These are phyloP conservation scores for Mortierella polycephala DNA, from an alignment of 371 early-diverging fungal genomes.

Conservation along the genomic window DNA sequence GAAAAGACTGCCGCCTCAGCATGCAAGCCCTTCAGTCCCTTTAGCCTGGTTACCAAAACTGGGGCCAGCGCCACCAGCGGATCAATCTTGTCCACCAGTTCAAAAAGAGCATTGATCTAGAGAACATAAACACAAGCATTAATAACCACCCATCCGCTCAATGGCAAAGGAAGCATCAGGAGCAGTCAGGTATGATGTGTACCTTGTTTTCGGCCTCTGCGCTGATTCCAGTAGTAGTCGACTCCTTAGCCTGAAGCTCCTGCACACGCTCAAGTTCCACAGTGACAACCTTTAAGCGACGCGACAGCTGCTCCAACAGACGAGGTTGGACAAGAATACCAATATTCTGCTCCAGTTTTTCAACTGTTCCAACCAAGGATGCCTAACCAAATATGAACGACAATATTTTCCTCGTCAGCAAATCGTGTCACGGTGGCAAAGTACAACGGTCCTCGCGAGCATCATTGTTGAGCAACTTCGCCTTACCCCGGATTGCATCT, in stretches of 20 bases:
- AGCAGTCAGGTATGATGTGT: not conserved
- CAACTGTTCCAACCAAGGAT: constrained; percentile 73
- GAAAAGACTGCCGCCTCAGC: constrained; percentile 84
- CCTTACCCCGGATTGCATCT: constrained; percentile 63
- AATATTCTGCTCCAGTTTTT: constrained; percentile 84
- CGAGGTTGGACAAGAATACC: constrained; percentile 81
- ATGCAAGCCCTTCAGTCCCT: constrained; percentile 83
- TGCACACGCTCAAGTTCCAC: constrained; percentile 81
- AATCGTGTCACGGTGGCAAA: too few species aligned
- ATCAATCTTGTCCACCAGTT: constrained; percentile 79
- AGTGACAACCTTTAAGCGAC: constrained; percentile 76
- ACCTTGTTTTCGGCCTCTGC: constrained; percentile 57
- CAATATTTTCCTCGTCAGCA: not conserved
- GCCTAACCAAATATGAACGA: constrained; percentile 22
- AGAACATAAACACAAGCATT: not conserved
- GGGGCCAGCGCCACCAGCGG: constrained; percentile 84
- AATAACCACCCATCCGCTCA: not conserved
- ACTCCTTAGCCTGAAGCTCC: constrained; percentile 70
- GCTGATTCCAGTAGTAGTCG: constrained; percentile 51
- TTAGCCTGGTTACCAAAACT: constrained; percentile 82
- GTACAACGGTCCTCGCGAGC: too few species aligned
- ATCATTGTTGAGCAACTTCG: too few species aligned
- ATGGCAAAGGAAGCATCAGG: not conserved
- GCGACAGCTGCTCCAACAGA: constrained; percentile 77
- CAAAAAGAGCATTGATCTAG: constrained; percentile 78